A percentile compares a stretch with the other conserved stretches of the same genome.
Evolutionary conservation across 148 eudicot species (phyloP).

Genomic region (Vaccinium vitisidaea): DNA sequence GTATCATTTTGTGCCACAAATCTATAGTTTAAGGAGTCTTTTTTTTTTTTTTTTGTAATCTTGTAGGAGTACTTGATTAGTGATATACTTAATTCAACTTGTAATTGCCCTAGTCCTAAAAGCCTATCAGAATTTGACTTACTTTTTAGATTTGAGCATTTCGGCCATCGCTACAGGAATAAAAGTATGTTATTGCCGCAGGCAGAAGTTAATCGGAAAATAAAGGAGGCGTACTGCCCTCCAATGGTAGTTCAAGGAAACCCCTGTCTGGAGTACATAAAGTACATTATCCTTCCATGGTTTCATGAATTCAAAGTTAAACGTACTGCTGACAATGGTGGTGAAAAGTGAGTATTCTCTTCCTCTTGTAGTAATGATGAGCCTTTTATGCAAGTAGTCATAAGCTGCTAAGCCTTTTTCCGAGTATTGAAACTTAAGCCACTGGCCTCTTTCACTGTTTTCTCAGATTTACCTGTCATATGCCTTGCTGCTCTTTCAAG

Average conservation of each 20-base stretch:
- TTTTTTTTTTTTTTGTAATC: not conserved
- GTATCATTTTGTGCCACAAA: conserved; percentile 28
- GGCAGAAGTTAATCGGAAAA: conserved; percentile 77
- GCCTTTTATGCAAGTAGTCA: not conserved
- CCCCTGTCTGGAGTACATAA: conserved; percentile 83
- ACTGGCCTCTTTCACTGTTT: not conserved
- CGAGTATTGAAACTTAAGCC: not conserved
- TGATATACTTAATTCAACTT: not conserved
- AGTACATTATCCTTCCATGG: conserved; percentile 78
- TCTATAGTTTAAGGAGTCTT: not conserved
- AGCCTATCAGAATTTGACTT: not conserved
- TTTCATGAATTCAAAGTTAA: conserved; percentile 69
- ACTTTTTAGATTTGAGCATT: not conserved
- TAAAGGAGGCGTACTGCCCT: conserved; percentile 89
- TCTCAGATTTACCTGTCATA: not conserved
- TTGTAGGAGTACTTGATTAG: not conserved
- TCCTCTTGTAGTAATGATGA: not conserved
- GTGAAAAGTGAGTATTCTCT: conserved; percentile 62
- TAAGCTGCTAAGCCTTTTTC: too few species aligned
- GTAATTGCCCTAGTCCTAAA: not conserved
- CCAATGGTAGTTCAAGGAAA: conserved; percentile 62
- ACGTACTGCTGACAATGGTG: conserved; percentile 66
- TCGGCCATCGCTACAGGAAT: not conserved
- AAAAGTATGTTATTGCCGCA: conserved; percentile 20
- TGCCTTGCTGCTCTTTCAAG: not conserved